A percentile compares a stretch with the other conserved stretches of the same genome.
These are phyloP conservation scores for Selenicereus undatus DNA, from an alignment of 148 eudicot species.

Conservation along the genomic window DNA sequence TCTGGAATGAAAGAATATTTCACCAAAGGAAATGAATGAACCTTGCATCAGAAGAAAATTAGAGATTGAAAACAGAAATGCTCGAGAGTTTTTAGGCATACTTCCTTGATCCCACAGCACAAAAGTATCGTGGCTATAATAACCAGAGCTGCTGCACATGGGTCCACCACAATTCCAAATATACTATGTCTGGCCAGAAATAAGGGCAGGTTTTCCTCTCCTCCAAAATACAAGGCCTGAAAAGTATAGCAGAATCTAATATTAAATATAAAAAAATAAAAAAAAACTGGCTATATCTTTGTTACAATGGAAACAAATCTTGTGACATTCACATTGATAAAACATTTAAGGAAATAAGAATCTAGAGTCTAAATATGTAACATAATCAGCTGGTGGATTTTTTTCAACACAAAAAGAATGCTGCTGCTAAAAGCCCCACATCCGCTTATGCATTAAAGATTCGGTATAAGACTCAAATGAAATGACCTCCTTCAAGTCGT, in stretches of 20 bases:
- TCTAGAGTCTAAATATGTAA: background rate
- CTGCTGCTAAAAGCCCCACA: background rate
- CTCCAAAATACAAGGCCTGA: conserved; percentile 59
- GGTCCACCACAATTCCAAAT: conserved; percentile 50
- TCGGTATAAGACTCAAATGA: background rate
- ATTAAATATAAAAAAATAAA: background rate
- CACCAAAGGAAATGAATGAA: conserved; percentile 13
- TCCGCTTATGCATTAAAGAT: conserved; percentile 1
- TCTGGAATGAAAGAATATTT: conserved; percentile 33
- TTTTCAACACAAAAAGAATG: background rate
- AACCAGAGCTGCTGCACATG: conserved; percentile 55
- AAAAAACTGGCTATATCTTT: conserved; percentile 14
- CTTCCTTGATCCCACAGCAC: conserved; percentile 68
- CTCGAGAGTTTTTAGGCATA: conserved; percentile 20
- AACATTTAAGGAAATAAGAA: background rate
- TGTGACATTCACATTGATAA: background rate
- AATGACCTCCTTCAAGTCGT: background rate
- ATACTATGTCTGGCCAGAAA: conserved; percentile 42
- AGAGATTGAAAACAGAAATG: conserved; percentile 4
- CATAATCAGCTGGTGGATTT: background rate
- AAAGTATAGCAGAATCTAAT: conserved; percentile 17
- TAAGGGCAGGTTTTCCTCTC: conserved; percentile 44
- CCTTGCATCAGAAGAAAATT: conserved; percentile 8
- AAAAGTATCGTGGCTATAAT: conserved; percentile 45
- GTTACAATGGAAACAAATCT: background rate